Evolutionary conservation across 345 rosid species (phyloP).

Genomic region (Sonneratia caseolaris): DNA sequence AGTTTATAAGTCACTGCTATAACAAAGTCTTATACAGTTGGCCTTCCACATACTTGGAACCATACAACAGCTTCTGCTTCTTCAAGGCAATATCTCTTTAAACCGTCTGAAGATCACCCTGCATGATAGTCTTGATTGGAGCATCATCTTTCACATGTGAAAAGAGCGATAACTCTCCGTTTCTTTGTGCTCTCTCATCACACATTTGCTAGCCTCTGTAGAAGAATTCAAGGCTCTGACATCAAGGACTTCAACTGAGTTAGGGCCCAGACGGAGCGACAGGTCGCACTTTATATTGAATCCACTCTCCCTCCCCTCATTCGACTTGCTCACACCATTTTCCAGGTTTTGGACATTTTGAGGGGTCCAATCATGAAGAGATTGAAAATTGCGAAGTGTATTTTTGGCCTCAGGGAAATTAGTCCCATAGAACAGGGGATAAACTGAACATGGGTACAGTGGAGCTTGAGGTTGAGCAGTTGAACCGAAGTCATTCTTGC

Average conservation of each 20-base stretch:
- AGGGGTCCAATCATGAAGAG: background rate
- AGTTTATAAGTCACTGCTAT: background rate
- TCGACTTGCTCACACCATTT: background rate
- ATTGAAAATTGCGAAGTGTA: conserved; percentile 12
- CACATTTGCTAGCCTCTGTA: conserved; percentile 20
- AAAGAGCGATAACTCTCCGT: conserved; percentile 10
- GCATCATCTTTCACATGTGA: conserved; percentile 6
- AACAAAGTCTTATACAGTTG: background rate
- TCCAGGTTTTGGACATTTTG: conserved; percentile 3
- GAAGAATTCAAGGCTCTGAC: conserved; percentile 7
- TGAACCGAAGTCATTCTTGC: conserved; percentile 7
- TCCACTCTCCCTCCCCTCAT: conserved; percentile 3
- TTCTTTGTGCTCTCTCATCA: conserved; percentile 10
- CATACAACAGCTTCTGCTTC: conserved; percentile 29
- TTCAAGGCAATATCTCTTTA: conserved; percentile 11
- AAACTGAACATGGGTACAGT: conserved; percentile 20
- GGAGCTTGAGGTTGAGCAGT: conserved; percentile 15
- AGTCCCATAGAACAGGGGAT: conserved; percentile 35
- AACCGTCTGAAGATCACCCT: conserved; percentile 5
- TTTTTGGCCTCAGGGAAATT: conserved; percentile 14
- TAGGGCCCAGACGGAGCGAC: conserved; percentile 66
- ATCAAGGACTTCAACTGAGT: conserved; percentile 16
- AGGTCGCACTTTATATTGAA: conserved; percentile 45
- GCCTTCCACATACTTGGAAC: conserved; percentile 18
- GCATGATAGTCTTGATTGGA: conserved; percentile 13